A percentile compares a stretch with the other conserved stretches of the same genome.
These are phyloP conservation scores for Nephromyces sp. DNA, from an alignment of 169 alveolate species.

Conservation along the genomic window DNA sequence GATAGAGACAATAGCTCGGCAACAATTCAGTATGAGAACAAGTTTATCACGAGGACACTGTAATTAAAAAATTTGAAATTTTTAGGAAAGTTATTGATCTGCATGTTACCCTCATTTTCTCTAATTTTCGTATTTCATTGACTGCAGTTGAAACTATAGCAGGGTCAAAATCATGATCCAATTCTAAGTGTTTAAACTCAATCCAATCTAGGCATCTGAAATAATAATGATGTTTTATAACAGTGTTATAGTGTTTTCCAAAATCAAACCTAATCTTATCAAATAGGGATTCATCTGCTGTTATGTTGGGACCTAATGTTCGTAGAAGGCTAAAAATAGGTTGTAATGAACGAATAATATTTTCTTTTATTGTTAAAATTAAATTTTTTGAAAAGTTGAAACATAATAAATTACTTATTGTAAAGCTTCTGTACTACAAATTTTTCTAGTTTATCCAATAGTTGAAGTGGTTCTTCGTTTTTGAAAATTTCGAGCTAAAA, in stretches of 20 bases:
- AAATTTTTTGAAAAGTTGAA: too few species aligned
- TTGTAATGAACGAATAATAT: too few species aligned
- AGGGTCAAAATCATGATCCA: neutral
- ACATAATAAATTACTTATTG: too few species aligned
- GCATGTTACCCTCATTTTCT: constrained; percentile 12
- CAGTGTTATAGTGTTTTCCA: too few species aligned
- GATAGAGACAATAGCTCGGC: constrained; percentile 35
- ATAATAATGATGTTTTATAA: too few species aligned
- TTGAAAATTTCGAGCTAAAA: too few species aligned
- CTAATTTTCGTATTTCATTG: neutral
- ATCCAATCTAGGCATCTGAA: constrained; percentile 10
- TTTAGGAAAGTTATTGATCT: too few species aligned
- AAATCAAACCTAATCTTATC: too few species aligned
- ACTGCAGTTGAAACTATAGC: neutral
- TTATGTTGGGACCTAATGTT: too few species aligned
- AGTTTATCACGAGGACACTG: constrained; percentile 59
- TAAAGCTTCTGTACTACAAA: constrained; percentile 18
- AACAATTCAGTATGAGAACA: constrained; percentile 47
- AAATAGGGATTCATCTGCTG: too few species aligned
- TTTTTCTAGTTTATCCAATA: constrained; percentile 22
- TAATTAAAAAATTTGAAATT: constrained; percentile 25
- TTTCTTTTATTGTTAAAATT: too few species aligned
- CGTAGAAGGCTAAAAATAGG: too few species aligned
- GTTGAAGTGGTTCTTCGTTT: constrained; percentile 7
- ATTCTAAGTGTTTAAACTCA: constrained; percentile 15